Conservation (phyloP, 1,284 basidiomycete species). For the Austropuccinia psidii region DNA sequence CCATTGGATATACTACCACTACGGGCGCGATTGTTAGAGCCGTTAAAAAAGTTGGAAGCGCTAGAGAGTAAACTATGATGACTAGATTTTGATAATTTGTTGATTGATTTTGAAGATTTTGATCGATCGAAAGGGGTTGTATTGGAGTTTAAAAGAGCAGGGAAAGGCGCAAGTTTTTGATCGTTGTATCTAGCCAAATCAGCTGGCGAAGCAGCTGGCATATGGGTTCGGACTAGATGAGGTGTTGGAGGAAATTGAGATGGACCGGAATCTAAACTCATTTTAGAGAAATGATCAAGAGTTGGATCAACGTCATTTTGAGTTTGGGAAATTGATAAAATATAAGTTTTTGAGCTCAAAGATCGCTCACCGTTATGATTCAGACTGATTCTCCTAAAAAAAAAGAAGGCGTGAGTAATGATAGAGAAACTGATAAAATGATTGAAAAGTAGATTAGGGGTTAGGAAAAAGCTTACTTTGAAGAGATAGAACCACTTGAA, state of each 20-base stretch:
- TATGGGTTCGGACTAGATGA: slow-evolving; percentile 54
- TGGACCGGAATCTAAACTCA: slow-evolving; percentile 49
- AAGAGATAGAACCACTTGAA: neutral
- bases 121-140: slow-evolving; percentile 8
- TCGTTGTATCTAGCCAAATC: slow-evolving; percentile 61
- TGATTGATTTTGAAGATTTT: neutral
- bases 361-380: slow-evolving; percentile 2
- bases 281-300: neutral
- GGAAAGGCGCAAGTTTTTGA: slow-evolving; percentile 79
- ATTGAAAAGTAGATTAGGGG: neutral
- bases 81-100: slow-evolving; percentile 7
- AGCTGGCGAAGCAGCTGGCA: slow-evolving; percentile 60
- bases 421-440: neutral
- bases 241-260: slow-evolving; percentile 53
- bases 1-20: neutral
- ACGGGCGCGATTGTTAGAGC: neutral
- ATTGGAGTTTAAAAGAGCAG: slow-evolving; percentile 48
- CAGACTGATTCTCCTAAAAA: neutral
- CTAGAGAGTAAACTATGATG: slow-evolving; percentile 18
- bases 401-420: neutral
- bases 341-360: neutral
- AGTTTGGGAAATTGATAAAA: slow-evolving; percentile 7
- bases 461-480: neutral
- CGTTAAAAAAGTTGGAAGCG: slow-evolving; percentile 31
- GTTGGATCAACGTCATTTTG: neutral